These are phyloP conservation scores for Sclerotinia trifoliorum DNA, from an alignment of 2,329 filamentous ascomycete genomes.

Conservation along the genomic window DNA sequence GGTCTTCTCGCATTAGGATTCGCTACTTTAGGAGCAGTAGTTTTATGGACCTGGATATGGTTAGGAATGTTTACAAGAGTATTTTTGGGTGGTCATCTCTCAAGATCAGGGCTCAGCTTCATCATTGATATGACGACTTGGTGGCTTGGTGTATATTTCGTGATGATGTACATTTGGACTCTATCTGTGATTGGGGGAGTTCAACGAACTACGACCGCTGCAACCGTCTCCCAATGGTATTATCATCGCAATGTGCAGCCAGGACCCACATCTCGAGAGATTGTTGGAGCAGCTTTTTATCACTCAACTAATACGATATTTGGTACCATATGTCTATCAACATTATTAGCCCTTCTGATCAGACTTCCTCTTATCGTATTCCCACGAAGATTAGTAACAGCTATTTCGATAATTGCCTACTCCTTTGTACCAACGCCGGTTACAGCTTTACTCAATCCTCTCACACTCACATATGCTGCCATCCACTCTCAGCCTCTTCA, in stretches of 20 bases:
- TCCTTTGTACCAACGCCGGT: conserved; percentile 83
- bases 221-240: conserved; percentile 98
- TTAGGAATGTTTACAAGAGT: conserved; percentile 93
- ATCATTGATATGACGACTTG: conserved; percentile 85
- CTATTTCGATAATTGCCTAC: conserved; percentile 70
- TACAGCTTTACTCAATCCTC: conserved; percentile 80
- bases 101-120: conserved; percentile 61
- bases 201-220: conserved; percentile 87
- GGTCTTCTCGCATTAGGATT: conserved; percentile 83
- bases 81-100: conserved; percentile 88
- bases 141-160: conserved; percentile 92
- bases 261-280: conserved; percentile 71
- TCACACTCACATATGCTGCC: conserved; percentile 88
- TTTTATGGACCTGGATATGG: conserved; percentile 94
- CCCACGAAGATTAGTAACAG: conserved; percentile 62
- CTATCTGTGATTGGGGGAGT: conserved; percentile 82
- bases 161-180: conserved; percentile 95
- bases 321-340: conserved; percentile 87
- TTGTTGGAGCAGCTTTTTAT: conserved; percentile 77
- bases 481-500: conserved; percentile 86
- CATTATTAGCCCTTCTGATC: conserved; percentile 75
- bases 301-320: conserved; percentile 87
- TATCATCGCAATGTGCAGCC: conserved; percentile 88
- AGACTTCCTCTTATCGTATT: conserved; percentile 83
- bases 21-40: conserved; percentile 68